Conservation (phyloP, 305 asterid species). For the Fraxinus baroniana region DNA sequence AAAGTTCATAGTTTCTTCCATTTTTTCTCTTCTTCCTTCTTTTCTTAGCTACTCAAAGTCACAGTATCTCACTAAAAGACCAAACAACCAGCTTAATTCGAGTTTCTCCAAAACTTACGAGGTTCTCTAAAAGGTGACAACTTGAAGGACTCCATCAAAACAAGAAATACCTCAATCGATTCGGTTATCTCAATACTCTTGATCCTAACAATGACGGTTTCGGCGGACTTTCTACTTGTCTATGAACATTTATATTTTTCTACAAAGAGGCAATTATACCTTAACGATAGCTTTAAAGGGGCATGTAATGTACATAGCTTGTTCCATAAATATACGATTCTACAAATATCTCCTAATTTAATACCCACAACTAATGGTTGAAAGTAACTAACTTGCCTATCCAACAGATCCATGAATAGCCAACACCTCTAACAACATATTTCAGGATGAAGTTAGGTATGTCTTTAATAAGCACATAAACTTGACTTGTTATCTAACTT, state of each 20-base stretch:
- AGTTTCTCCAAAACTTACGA: background rate
- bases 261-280: background rate
- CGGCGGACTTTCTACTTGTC: no score
- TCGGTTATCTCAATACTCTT: no score
- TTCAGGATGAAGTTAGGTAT: no score
- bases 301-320: background rate
- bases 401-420: background rate
- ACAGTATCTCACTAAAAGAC: background rate
- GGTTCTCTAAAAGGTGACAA: background rate
- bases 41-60: no score
- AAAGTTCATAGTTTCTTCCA: background rate
- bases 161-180: no score
- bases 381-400: background rate
- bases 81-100: background rate
- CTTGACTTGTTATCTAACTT: background rate
- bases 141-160: background rate
- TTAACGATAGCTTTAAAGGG: background rate
- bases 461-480: no score
- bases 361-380: background rate
- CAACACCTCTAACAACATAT: background rate
- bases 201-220: no score
- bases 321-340: background rate
- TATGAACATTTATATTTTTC: background rate
- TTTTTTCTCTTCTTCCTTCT: background rate
- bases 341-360: background rate